Evolutionary conservation across 495 filamentous ascomycete species (phyloP), one percentile per base, ranked within the genome.

Genomic region (Letharia columbiana): DNA sequence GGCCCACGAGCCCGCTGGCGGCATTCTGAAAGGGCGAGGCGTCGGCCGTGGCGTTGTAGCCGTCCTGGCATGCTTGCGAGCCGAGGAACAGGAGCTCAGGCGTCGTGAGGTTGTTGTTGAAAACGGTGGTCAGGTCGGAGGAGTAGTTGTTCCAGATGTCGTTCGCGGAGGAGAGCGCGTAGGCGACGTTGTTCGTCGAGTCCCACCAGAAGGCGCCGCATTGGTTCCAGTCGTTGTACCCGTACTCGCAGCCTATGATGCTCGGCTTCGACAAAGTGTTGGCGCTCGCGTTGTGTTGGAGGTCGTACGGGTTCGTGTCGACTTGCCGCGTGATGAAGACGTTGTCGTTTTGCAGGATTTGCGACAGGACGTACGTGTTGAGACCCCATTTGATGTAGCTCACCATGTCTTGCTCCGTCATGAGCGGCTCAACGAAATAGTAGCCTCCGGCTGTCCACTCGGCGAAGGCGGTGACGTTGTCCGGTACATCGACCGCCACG

Each of bases 131-230:
- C 33, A 60, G 15, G 12, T 44, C 57, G 2, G 6, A 11, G 18
- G 42, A 60, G 39, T 66, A 61, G 37, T 66, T 61, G 28, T 41
- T 33, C 54, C 64, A 58, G n/a, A n/a, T 10, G n/a, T 61, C 59
- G 54, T 23, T 39, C 9, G 2, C 2, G 17, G n/a, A 44, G 17
- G 60, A 47, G 12, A 66, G 56, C 2, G 39, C 35, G 57, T 47
- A 66, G 0, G 64, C 58, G 9, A 66, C 44, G 42, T 66, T 37
- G 23, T 35, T 37, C 13, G 31, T 52, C 6, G 23, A 37, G 23
- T 66, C 64, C 18, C 61, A 61, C 64, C 64, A 66, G 28, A 31
- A 66, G 6, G 39, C 35, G 20, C 50, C 56, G 40, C 64, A 61
- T 18, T 60, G 60, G 40, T 13, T 12, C 40, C 41, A 61, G 10